Evolutionary conservation across 495 filamentous ascomycete species (phyloP).

Genomic region (Evansstolkia leycettana): DNA sequence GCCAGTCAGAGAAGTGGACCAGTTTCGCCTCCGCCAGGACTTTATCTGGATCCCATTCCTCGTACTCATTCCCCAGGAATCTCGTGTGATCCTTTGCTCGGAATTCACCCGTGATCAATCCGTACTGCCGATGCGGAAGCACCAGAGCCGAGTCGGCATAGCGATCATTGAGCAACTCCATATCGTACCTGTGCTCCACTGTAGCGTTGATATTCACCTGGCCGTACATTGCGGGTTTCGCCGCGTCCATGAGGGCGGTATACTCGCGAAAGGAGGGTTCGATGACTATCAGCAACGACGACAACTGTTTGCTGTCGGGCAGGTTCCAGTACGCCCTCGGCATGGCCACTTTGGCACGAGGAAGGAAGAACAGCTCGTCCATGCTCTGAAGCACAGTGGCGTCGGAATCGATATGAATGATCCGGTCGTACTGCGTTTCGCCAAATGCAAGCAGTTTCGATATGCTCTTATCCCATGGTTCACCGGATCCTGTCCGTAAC

Average conservation of each 20-base stretch:
- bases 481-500: conserved; percentile 9
- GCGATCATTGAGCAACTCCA: conserved; percentile 65
- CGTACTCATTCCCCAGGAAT: conserved; percentile 51
- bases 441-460: conserved; percentile 64
- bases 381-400: conserved; percentile 48
- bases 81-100: conserved; percentile 42
- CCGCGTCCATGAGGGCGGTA: conserved; percentile 33
- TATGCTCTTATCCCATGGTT: conserved; percentile 48
- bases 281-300: conserved; percentile 52
- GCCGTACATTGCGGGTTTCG: conserved; percentile 15
- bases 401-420: conserved; percentile 61
- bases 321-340: conserved; percentile 61
- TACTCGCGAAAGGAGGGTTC: conserved; percentile 46
- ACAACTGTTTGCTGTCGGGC: conserved; percentile 38
- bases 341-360: conserved; percentile 46
- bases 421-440: conserved; percentile 52
- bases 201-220: conserved; percentile 22
- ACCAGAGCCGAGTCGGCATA: conserved; percentile 56
- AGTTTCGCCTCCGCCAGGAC: conserved; percentile 57
- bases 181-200: conserved; percentile 40
- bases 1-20: conserved; percentile 75
- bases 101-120: conserved; percentile 61
- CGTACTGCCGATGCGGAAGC: conserved; percentile 64
- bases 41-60: conserved; percentile 56
- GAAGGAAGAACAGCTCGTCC: conserved; percentile 69